A percentile compares a stretch with the other conserved stretches of the same genome.
Evolutionary conservation across 108 stramenopile species (phyloP).

Genomic region (Discostella stelligeroides): DNA sequence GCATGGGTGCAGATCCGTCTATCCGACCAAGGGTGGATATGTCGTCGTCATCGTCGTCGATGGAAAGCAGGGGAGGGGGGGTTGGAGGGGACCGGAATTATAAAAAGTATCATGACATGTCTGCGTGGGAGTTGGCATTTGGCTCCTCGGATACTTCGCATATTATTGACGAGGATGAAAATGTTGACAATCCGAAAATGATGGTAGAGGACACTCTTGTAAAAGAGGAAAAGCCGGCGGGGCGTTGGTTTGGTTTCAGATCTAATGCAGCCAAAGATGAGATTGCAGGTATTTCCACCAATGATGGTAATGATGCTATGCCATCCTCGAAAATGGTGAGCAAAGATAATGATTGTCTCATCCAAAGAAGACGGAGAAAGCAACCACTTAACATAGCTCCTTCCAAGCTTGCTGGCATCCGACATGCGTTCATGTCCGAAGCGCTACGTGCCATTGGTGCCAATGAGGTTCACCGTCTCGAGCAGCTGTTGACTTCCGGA

Average conservation of each 20-base stretch:
- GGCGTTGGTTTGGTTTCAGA: constrained; percentile 50
- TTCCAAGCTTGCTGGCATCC: constrained; percentile 75
- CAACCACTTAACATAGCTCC: constrained; percentile 65
- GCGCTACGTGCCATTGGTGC: constrained; percentile 83
- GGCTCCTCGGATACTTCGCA: constrained; percentile 32
- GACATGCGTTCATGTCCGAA: constrained; percentile 86
- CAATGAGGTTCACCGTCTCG: constrained; percentile 74
- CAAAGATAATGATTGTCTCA: background rate
- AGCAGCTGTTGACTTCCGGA: constrained; percentile 70
- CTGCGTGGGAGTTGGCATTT: constrained; percentile 88
- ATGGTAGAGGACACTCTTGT: constrained; percentile 9
- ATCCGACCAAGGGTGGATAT: constrained; percentile 63
- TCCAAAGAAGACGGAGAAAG: constrained; percentile 11
- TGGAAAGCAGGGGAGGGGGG: constrained; percentile 15
- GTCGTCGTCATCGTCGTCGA: too few species aligned
- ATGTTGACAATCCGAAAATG: constrained; percentile 6
- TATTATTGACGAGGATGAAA: background rate
- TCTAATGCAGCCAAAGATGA: constrained; percentile 13
- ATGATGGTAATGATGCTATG: constrained; percentile 29
- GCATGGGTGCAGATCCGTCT: constrained; percentile 85
- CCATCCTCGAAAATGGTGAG: constrained; percentile 4
- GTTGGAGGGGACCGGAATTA: constrained; percentile 53
- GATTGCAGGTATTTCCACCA: background rate
- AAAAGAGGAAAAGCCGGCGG: constrained; percentile 22
- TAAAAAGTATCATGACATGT: constrained; percentile 59